Evolutionary conservation across 2,329 filamentous ascomycete species (phyloP).

Genomic region (Aspergillus vadensis): DNA sequence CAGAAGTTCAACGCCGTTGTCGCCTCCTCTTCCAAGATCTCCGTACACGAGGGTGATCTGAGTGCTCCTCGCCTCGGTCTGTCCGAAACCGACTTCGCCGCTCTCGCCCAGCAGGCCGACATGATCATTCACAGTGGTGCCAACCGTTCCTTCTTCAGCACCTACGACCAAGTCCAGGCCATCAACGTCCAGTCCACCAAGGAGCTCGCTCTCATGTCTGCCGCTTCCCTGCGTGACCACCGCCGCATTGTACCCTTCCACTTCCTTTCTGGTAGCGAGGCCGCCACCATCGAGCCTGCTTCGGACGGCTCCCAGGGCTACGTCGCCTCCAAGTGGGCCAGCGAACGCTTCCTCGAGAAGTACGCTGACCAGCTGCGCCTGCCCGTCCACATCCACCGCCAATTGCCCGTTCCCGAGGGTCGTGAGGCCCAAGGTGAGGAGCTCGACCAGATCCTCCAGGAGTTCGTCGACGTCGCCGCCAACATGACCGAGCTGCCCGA

Average conservation of each 20-base stretch:
- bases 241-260: conserved; percentile 30
- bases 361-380: conserved; percentile 19
- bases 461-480: too few species aligned
- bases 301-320: conserved; percentile 39
- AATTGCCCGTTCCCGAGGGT: too few species aligned
- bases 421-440: too few species aligned
- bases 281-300: conserved; percentile 25
- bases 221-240: conserved; percentile 6
- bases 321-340: conserved; percentile 43
- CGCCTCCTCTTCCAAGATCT: not conserved
- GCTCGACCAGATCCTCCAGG: too few species aligned
- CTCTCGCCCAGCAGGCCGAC: conserved; percentile 16
- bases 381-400: conserved; percentile 36
- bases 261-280: conserved; percentile 28
- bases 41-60: conserved; percentile 3
- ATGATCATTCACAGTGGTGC: conserved; percentile 30
- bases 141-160: conserved; percentile 33
- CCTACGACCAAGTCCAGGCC: conserved; percentile 30
- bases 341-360: conserved; percentile 41
- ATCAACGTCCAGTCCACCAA: conserved; percentile 32
- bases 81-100: not conserved
- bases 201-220: conserved; percentile 28
- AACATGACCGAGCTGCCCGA: too few species aligned
- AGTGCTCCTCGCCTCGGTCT: not conserved
- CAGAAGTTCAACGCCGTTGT: not conserved